phyloP scores from a whole-genome alignment of 2,329 filamentous ascomycete species.

The Fusarium verticillioides region DNA sequence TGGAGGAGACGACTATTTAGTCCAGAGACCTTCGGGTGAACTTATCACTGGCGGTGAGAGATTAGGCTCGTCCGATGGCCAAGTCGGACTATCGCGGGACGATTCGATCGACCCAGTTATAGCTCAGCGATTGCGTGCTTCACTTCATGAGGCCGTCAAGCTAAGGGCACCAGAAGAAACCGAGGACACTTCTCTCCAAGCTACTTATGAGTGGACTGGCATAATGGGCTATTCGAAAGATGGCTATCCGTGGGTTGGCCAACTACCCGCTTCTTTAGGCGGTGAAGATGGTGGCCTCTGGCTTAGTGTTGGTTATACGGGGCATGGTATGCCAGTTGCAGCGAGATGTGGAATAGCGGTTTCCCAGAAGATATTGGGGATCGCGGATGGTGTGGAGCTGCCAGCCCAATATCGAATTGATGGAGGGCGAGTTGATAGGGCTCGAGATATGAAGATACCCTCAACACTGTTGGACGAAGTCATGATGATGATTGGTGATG shows the following conservation, averaged over 20 bases:
- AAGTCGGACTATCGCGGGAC: conserved; percentile 69
- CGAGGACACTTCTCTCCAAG: conserved; percentile 58
- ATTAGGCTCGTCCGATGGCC: conserved; percentile 58
- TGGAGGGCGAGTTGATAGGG: conserved; percentile 46
- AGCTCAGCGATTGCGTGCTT: conserved; percentile 64
- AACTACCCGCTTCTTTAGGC: conserved; percentile 66
- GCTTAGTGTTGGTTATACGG: conserved; percentile 74
- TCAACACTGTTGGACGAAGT: conserved; percentile 45
- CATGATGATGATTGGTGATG: conserved; percentile 33
- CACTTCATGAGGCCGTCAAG: conserved; percentile 56
- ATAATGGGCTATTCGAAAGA: conserved; percentile 83
- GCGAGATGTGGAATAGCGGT: conserved; percentile 73
- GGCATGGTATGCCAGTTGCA: conserved; percentile 81
- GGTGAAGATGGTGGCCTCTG: conserved; percentile 63
- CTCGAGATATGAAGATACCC: conserved; percentile 33
- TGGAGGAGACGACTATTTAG: conserved; percentile 76
- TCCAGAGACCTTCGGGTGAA: conserved; percentile 71
- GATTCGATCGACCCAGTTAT: conserved; percentile 65
- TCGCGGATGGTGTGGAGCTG: conserved; percentile 53
- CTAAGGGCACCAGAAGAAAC: conserved; percentile 49
- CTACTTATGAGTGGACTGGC: conserved; percentile 77
- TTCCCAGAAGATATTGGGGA: conserved; percentile 67
- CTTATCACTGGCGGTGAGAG: conserved; percentile 79
- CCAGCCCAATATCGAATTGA: conserved; percentile 56
- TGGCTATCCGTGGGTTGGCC: conserved; percentile 75